Conservation (phyloP, 2,329 filamentous ascomycete species). For the Fusarium xylarioides region DNA sequence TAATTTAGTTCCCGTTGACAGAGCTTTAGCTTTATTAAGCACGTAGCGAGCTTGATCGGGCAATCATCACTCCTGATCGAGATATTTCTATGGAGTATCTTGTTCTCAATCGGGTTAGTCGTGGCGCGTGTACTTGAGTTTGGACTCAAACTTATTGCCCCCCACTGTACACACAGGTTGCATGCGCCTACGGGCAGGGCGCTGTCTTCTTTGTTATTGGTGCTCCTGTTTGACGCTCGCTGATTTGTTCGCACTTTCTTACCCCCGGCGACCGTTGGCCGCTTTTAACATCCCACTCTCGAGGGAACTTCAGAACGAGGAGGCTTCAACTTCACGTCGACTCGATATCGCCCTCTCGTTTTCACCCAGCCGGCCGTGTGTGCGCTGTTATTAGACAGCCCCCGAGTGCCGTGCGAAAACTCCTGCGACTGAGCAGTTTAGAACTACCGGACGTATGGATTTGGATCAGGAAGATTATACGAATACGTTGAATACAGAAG, state of each 20-base stretch:
- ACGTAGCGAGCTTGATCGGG: no score
- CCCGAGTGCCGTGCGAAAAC: conserved; percentile 19
- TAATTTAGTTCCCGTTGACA: no score
- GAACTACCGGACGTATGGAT: conserved; percentile 3
- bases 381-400: conserved; percentile 48
- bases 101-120: no score
- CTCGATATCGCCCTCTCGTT: conserved; percentile 14
- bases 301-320: not conserved
- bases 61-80: no score
- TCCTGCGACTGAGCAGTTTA: not conserved
- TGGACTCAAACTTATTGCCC: no score
- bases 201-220: conserved; percentile 12
- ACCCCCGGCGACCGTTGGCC: conserved; percentile 4
- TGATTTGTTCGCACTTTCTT: conserved; percentile 23
- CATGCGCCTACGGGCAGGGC: conserved; percentile 10
- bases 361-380: conserved; percentile 23
- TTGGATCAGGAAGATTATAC: not conserved
- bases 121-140: no score
- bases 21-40: no score
- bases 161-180: not conserved
- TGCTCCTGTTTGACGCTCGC: conserved; percentile 4
- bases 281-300: conserved; percentile 11
- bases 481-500: not conserved
- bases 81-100: no score
- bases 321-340: conserved; percentile 16